Evolutionary conservation across 495 filamentous ascomycete genomes (phyloP), one percentile per base, ranked within the genome.

Genomic region (Recurvomyces mirabilis): DNA sequence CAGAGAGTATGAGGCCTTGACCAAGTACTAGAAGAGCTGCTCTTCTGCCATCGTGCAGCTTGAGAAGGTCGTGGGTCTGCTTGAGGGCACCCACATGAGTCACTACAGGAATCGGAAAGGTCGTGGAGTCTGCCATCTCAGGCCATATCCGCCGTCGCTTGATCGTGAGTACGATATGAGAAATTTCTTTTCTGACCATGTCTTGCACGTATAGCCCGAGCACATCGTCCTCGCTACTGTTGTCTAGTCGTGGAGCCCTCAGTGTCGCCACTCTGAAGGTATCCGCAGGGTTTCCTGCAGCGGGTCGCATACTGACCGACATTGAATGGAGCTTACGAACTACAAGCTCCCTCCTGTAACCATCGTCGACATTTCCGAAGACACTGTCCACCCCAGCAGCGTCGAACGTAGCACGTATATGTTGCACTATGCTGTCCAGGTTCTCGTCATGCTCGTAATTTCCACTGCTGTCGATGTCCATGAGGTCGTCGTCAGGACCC

Each of bases 351-450:
- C 42, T 17, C 22, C 21, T 49, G 14, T 38, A 45, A 1, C 20
- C 31, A 13, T 50, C 46, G 12, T 32, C 47, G 4, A 29, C 17
- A 26, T 32, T 36, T 5, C 40, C 47, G 14, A 54, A 46, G 2
- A 54, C 28, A 25, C 32, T 54, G 9, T 54, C 51, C 3, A 43
- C 51, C 6, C 51, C 51, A 9, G 46, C 46, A 12, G 51, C 41
- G 11, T 54, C 51, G 20, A 37, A 50, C 14, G 51, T 46, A 20
- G 46, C 46, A 22, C 51, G 35, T 12, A 50, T 42, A 22, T 42
- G 46, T 3, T 42, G 40, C 5, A 54, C 1, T 4, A 54, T 29
- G 31, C 7, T 30, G 10, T 49, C 46, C 1, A 54, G 15, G n/a
- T 24, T 34, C 21, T 50, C 51, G 12, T 53, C 51, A 12, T 17